Percentiles rank a stretch among this genome's conserved stretches.
Conservation (phyloP, 805 yeast species). For the Candida orba region DNA sequence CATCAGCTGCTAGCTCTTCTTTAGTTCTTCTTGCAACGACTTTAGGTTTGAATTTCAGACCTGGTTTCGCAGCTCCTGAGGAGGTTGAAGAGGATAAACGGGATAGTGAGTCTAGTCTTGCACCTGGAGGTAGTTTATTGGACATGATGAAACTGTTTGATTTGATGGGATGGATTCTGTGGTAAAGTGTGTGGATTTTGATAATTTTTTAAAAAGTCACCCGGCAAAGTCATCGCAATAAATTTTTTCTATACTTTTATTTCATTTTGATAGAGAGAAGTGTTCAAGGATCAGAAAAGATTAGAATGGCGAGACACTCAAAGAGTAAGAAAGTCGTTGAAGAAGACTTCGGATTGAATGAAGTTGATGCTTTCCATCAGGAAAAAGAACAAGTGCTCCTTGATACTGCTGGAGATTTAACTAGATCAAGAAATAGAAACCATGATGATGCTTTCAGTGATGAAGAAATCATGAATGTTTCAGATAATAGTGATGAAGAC, state of each 20-base stretch:
- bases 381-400: constrained; percentile 50
- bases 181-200: background rate
- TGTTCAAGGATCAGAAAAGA: background rate
- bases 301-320: constrained; percentile 10
- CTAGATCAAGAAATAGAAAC: constrained; percentile 26
- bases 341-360: constrained; percentile 46
- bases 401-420: constrained; percentile 33
- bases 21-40: constrained; percentile 77
- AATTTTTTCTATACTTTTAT: constrained; percentile 1
- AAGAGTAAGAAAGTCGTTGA: constrained; percentile 8
- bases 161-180: no score
- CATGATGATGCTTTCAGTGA: constrained; percentile 43
- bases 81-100: constrained; percentile 17
- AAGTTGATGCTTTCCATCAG: constrained; percentile 61
- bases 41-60: constrained; percentile 78
- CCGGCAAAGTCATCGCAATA: constrained; percentile 9
- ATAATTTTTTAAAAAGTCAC: constrained; percentile 2
- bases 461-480: constrained; percentile 36
- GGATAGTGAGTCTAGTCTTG: constrained; percentile 33
- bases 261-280: background rate
- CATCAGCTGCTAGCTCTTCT: constrained; percentile 75
- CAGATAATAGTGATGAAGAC: constrained; percentile 35
- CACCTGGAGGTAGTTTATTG: constrained; percentile 18
- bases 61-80: constrained; percentile 40
- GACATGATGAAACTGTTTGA: constrained; percentile 11